Conservation (phyloP, 2,329 filamentous ascomycete genomes). For the Arthrocladium fulminans region DNA sequence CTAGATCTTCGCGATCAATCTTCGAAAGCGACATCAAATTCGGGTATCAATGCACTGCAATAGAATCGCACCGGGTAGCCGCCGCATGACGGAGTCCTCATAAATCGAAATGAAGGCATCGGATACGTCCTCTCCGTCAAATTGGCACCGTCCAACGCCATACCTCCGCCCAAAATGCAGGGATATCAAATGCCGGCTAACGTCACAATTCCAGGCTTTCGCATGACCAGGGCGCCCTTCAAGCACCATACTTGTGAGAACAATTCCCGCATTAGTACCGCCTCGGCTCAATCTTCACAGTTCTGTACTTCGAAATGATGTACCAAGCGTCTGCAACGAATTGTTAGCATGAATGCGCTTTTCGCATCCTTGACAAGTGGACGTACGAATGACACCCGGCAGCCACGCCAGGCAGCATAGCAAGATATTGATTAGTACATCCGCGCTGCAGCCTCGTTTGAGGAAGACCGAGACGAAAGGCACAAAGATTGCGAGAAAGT, state of each 20-base stretch:
- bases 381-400: slow-evolving; percentile 76
- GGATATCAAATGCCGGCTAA: too few species aligned
- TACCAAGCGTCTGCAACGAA: slow-evolving; percentile 9
- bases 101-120: too few species aligned
- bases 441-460: slow-evolving; percentile 77
- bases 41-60: too few species aligned
- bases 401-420: slow-evolving; percentile 68
- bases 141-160: too few species aligned
- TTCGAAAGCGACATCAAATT: slow-evolving; percentile 2
- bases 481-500: slow-evolving; percentile 73
- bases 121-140: too few species aligned
- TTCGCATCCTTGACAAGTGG: slow-evolving; percentile 3
- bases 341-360: not conserved
- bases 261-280: not conserved
- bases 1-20: not conserved
- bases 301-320: slow-evolving; percentile 3
- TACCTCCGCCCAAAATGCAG: too few species aligned
- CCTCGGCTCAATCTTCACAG: not conserved
- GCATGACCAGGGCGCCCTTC: too few species aligned
- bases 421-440: slow-evolving; percentile 85
- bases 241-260: not conserved
- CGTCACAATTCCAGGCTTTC: too few species aligned
- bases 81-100: too few species aligned
- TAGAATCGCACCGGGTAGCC: too few species aligned
- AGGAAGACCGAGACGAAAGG: slow-evolving; percentile 88